These are phyloP conservation scores for Monilinia fructicola DNA, from an alignment of 2,329 filamentous ascomycete species.

Conservation along the genomic window DNA sequence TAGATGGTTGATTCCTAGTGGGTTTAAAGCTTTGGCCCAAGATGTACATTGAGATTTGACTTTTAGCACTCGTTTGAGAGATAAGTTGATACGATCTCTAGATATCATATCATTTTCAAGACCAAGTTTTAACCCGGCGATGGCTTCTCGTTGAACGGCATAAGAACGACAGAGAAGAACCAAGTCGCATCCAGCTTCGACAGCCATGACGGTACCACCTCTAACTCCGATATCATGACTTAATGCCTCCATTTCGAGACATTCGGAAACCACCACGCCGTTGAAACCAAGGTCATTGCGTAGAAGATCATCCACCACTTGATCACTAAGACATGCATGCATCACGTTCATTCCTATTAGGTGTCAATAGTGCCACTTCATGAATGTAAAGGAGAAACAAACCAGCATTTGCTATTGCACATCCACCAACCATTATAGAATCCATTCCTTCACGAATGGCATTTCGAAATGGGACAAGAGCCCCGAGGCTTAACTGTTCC, in stretches of 20 bases:
- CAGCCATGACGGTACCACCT: slow-evolving; percentile 94
- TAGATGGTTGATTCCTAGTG: slow-evolving; percentile 73
- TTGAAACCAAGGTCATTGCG: slow-evolving; percentile 87
- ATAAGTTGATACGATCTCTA: slow-evolving; percentile 75
- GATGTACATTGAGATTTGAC: slow-evolving; percentile 85
- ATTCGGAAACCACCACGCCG: slow-evolving; percentile 92
- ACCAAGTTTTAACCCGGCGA: slow-evolving; percentile 84
- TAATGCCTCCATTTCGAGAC: slow-evolving; percentile 92
- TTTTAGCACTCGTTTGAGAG: slow-evolving; percentile 72
- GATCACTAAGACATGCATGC: slow-evolving; percentile 94
- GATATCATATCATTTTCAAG: slow-evolving; percentile 89
- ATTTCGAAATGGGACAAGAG: slow-evolving; percentile 86
- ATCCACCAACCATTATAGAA: slow-evolving; percentile 94
- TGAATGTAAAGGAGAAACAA: slow-evolving; percentile 1
- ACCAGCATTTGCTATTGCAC: slow-evolving; percentile 74
- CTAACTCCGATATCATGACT: slow-evolving; percentile 97
- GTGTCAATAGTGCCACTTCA: background rate
- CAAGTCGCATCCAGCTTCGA: slow-evolving; percentile 92
- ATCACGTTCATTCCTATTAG: slow-evolving; percentile 83
- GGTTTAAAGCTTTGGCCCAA: slow-evolving; percentile 89
- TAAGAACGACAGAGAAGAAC: slow-evolving; percentile 86
- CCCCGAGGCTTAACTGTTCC: slow-evolving; percentile 88
- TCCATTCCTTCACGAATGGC: slow-evolving; percentile 85
- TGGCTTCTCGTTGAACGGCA: slow-evolving; percentile 84
- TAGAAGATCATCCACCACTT: slow-evolving; percentile 86